Evolutionary conservation across 495 filamentous ascomycete species (phyloP).

Genomic region (Penicillium psychrofluorescens): DNA sequence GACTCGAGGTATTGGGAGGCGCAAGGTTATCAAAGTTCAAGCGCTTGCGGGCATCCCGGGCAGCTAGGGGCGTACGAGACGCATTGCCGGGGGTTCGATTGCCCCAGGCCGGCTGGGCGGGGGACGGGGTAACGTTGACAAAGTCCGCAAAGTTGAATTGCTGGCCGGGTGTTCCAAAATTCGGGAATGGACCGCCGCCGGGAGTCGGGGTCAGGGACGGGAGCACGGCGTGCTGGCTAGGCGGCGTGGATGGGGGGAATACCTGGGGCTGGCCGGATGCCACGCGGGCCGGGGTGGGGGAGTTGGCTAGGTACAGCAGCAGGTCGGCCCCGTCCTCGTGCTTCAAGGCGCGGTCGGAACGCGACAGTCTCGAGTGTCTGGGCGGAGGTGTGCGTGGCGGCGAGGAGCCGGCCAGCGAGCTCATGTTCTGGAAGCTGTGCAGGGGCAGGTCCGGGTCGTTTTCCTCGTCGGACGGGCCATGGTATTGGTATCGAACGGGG

Average conservation of each 20-base stretch:
- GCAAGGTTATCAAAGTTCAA: slow-evolving; percentile 63
- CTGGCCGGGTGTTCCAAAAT: slow-evolving; percentile 51
- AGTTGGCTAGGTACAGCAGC: slow-evolving; percentile 85
- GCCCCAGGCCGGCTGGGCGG: slow-evolving; percentile 78
- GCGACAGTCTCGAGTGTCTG: slow-evolving; percentile 45
- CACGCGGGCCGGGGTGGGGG: slow-evolving; percentile 71
- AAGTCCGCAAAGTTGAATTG: slow-evolving; percentile 96
- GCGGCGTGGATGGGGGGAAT: slow-evolving; percentile 81
- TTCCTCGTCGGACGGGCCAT: slow-evolving; percentile 66
- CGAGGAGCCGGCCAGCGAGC: slow-evolving; percentile 57
- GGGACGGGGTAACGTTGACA: slow-evolving; percentile 92
- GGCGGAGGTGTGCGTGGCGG: slow-evolving; percentile 77
- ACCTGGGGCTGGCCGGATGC: slow-evolving; percentile 26
- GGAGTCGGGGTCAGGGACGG: slow-evolving; percentile 65
- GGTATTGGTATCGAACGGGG: slow-evolving; percentile 41
- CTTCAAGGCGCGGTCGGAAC: slow-evolving; percentile 33
- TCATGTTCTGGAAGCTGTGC: slow-evolving; percentile 60
- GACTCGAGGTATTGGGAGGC: slow-evolving; percentile 40
- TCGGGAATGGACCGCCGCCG: slow-evolving; percentile 50
- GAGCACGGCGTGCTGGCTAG: slow-evolving; percentile 66
- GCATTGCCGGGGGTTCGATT: slow-evolving; percentile 46
- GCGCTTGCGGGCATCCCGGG: slow-evolving; percentile 49
- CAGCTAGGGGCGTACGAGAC: slow-evolving; percentile 52
- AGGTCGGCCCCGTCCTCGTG: slow-evolving; percentile 87
- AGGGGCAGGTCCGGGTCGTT: slow-evolving; percentile 62